phyloP scores from a whole-genome alignment of 768 basidiomycete genomes.

The Pleurotus eryngii region DNA sequence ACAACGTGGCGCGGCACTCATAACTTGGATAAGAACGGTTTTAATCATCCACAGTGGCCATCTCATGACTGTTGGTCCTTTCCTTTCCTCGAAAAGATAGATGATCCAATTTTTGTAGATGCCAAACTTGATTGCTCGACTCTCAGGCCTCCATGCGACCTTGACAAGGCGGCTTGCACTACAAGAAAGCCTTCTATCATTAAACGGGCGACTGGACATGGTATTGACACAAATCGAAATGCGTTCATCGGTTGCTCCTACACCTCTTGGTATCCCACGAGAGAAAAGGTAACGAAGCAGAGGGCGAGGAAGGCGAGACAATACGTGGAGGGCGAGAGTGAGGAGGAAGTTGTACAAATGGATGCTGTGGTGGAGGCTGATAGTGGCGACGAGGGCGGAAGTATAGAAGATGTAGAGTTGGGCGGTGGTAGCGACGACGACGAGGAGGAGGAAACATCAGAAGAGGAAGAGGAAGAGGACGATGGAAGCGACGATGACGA shows the following conservation, averaged over 20 bases:
- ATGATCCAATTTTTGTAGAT: conserved; percentile 49
- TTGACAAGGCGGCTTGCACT: conserved; percentile 76
- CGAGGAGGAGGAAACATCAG: conserved; percentile 43
- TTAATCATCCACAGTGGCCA: conserved; percentile 85
- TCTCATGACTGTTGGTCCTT: conserved; percentile 81
- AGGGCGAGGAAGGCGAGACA: conserved; percentile 23
- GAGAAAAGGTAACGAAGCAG: conserved; percentile 29
- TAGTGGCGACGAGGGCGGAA: conserved; percentile 65
- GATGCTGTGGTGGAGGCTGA: conserved; percentile 61
- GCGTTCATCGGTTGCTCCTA: conserved; percentile 70
- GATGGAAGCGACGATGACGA: conserved; percentile 37
- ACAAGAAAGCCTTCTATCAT: conserved; percentile 79
- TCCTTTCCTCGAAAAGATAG: conserved; percentile 1
- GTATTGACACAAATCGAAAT: conserved; percentile 92
- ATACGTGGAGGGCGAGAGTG: conserved; percentile 34
- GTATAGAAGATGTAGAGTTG: conserved; percentile 76
- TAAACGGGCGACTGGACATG: conserved; percentile 90
- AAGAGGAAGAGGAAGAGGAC: conserved; percentile 35
- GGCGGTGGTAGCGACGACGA: conserved; percentile 60
- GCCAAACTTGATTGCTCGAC: conserved; percentile 85
- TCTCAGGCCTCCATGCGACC: conserved; percentile 81
- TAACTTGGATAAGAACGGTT: conserved; percentile 79
- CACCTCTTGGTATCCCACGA: conserved; percentile 43
- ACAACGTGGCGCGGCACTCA: conserved; percentile 66
- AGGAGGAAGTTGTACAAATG: conserved; percentile 52